These are phyloP conservation scores for Akanthomyces dipterigenus DNA, from an alignment of 2,329 filamentous ascomycete genomes.

Conservation along the genomic window DNA sequence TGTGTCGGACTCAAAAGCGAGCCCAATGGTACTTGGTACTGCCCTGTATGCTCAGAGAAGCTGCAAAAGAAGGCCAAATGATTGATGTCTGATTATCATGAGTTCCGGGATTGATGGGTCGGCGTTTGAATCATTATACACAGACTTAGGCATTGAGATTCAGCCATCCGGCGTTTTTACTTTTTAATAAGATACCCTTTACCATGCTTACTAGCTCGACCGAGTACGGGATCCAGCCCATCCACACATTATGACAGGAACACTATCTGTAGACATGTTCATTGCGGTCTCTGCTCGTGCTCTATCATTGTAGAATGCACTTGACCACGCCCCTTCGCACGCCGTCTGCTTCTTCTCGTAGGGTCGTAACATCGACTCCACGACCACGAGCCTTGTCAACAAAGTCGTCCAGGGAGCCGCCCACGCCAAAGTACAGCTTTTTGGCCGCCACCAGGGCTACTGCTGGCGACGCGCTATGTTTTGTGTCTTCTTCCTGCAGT, in stretches of 20 bases:
- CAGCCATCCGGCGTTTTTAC: background rate
- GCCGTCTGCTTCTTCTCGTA: conserved; percentile 54
- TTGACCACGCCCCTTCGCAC: conserved; percentile 55
- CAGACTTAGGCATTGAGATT: background rate
- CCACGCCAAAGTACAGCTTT: conserved; percentile 77
- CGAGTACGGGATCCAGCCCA: background rate
- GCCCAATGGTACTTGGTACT: conserved; percentile 62
- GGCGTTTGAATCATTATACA: background rate
- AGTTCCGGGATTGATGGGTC: background rate
- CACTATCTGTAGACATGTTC: background rate
- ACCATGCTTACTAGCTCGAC: background rate
- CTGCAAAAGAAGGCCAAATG: conserved; percentile 35
- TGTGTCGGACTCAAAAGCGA: conserved; percentile 64
- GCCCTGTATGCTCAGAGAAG: conserved; percentile 53
- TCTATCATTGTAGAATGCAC: conserved; percentile 30
- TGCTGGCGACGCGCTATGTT: conserved; percentile 28
- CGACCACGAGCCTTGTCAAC: conserved; percentile 42
- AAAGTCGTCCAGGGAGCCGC: conserved; percentile 74
- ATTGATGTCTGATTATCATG: background rate
- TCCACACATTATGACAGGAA: background rate
- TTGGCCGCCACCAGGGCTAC: conserved; percentile 68
- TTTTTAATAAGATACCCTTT: background rate
- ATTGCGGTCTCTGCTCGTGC: background rate
- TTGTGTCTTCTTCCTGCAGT: conserved; percentile 37
- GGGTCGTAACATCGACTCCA: conserved; percentile 41